Base-by-base conservation (phyloP, 306 rosid genomes). In the Astragalus glycyphyllos region DNA sequence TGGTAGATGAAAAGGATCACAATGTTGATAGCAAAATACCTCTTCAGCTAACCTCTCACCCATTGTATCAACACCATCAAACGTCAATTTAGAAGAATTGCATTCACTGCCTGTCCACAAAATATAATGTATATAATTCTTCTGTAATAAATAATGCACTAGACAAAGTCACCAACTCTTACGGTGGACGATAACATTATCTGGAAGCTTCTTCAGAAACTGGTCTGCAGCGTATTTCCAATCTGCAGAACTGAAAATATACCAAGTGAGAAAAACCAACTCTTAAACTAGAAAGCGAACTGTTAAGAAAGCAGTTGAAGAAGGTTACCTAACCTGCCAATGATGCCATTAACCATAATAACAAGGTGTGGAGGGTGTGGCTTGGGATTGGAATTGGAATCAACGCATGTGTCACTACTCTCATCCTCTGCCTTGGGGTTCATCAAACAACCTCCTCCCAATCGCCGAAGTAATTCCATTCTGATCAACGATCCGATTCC, bases 31-130 rank as follows among this genome's bases (percentile, higher is more conserved):
- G 82, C 84, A 65, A 83, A 71, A 64, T 89, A 94, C 98, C 98
- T 93, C 98, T 66, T 90, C 80, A 48, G 97, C 96, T 40, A 93
- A 88, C 65, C 98, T 88, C 82, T 90, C 89, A 5, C 98, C 98
- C 96, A 90, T 90, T 46, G 77, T 69, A 79, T 93, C 98, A 81
- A 93, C 97, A 38, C 98, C 98, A 70, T 93, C 96, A 83, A 88
- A 86, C 12, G 98, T 93, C 84, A 87, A 78, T 80, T 73, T 93
- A 32, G 90, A 83, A 77, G 87, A 80, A 82, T 90, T 93, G 82
- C 96, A 90, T 82, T 85, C 85, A 86, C 97, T 93, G 84, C 97
- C 98, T 88, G 96, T 76, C 74, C 81, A 56, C 51, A 81, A 76
- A 54, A 44, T 78, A 71, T 73, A 48, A 65, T 54, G 76, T 67